A percentile compares a stretch with the other conserved stretches of the same genome.
Conservation (phyloP, 148 eudicot species). For the Vaccinium myrtillus region DNA sequence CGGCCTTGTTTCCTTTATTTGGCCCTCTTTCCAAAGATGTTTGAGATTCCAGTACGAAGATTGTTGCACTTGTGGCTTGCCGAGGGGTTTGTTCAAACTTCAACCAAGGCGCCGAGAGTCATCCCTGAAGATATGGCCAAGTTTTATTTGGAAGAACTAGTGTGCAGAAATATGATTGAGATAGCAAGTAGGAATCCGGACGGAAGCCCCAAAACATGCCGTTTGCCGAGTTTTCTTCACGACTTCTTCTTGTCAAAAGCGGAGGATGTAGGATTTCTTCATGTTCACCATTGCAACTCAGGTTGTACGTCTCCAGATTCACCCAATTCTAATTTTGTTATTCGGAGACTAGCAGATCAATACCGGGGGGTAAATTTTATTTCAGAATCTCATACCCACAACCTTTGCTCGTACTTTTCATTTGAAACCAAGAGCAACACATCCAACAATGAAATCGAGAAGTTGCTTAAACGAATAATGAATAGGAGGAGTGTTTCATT, state of each 20-base stretch:
- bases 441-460: slow-evolving; percentile 38
- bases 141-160: slow-evolving; percentile 36
- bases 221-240: slow-evolving; percentile 29
- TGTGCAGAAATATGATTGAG: slow-evolving; percentile 35
- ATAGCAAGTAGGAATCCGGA: slow-evolving; percentile 41
- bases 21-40: slow-evolving; percentile 41
- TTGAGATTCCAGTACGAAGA: slow-evolving; percentile 38
- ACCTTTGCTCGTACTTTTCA: slow-evolving; percentile 39
- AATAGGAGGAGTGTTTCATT: slow-evolving; percentile 23
- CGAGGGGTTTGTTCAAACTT: slow-evolving; percentile 40
- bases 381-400: slow-evolving; percentile 19
- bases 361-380: neutral
- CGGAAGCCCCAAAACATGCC: slow-evolving; percentile 40
- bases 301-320: slow-evolving; percentile 16
- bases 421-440: slow-evolving; percentile 37
- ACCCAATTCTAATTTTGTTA: neutral
- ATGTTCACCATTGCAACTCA: slow-evolving; percentile 24
- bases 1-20: slow-evolving; percentile 47
- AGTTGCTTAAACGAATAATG: slow-evolving; percentile 29
- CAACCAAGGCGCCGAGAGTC: fast-evolving
- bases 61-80: slow-evolving; percentile 45
- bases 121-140: slow-evolving; percentile 31
- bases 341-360: neutral
- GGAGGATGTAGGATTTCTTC: neutral
- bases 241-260: slow-evolving; percentile 34